Conservation (phyloP, 768 basidiomycete genomes). For the Russula foetens region DNA sequence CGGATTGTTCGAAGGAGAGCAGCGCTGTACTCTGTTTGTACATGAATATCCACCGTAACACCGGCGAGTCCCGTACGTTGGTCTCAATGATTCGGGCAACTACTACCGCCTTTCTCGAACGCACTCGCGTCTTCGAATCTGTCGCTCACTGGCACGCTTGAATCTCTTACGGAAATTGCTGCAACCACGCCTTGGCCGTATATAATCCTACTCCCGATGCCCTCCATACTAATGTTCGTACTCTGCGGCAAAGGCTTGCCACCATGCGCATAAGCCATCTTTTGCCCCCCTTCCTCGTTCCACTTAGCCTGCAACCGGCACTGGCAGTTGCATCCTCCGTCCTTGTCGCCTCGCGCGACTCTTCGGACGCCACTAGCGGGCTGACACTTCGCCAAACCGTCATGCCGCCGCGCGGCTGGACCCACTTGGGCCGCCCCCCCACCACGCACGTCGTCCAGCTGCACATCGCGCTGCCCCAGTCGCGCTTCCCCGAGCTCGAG, state of each 20-base stretch:
- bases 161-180: no score
- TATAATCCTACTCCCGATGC: neutral
- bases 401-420: constrained; percentile 42
- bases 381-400: constrained; percentile 39
- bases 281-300: neutral
- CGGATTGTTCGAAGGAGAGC: no score
- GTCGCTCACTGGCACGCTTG: no score
- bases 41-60: no score
- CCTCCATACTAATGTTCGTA: neutral
- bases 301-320: neutral
- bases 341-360: no score
- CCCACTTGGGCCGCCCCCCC: constrained; percentile 34
- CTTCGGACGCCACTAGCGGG: no score
- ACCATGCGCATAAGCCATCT: neutral
- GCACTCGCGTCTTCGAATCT: no score
- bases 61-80: no score
- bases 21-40: no score
- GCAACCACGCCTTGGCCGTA: no score
- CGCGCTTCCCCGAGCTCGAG: constrained; percentile 22
- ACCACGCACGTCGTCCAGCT: constrained; percentile 41
- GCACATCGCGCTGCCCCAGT: constrained; percentile 29
- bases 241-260: neutral
- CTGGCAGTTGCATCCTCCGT: neutral
- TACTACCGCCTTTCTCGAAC: no score
- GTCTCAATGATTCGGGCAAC: no score